These are phyloP conservation scores for Sporothrix curviconia DNA, from an alignment of 2,329 filamentous ascomycete species.

Conservation along the genomic window DNA sequence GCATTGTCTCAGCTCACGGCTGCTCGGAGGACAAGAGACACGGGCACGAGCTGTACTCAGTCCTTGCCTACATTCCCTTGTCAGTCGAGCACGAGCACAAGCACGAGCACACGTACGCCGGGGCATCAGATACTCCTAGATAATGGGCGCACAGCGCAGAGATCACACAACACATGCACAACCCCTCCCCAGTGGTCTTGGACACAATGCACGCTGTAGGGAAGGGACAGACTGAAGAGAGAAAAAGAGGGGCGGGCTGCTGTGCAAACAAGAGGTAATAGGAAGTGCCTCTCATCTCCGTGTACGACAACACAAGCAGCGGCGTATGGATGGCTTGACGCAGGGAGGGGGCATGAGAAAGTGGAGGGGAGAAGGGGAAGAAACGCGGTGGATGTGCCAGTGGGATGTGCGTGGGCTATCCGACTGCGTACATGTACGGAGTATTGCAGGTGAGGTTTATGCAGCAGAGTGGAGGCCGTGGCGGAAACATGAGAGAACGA, in stretches of 20 bases:
- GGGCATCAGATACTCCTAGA: background rate
- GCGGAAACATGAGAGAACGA: no score
- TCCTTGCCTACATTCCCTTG: no score
- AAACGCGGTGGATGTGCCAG: background rate
- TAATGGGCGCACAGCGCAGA: background rate
- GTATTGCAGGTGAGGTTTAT: background rate
- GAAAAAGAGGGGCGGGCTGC: background rate
- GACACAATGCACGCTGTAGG: no score
- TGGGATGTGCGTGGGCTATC: background rate
- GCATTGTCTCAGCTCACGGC: no score
- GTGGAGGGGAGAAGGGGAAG: background rate
- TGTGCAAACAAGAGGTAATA: no score
- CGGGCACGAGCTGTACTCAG: no score
- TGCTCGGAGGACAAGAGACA: no score
- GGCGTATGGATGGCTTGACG: no score
- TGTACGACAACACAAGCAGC: no score
- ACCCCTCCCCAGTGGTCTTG: slow-evolving; percentile 2
- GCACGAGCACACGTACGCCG: background rate
- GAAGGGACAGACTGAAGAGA: background rate
- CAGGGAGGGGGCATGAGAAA: no score
- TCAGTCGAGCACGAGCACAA: background rate
- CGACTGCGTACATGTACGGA: no score
- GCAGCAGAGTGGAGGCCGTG: background rate
- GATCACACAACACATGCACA: slow-evolving; percentile 8
- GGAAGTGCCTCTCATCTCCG: no score